Percentiles rank a stretch among this genome's conserved stretches.
These are phyloP conservation scores for Thalassiosira pacifica DNA, from an alignment of 352 stramenopile genomes.

Conservation along the genomic window DNA sequence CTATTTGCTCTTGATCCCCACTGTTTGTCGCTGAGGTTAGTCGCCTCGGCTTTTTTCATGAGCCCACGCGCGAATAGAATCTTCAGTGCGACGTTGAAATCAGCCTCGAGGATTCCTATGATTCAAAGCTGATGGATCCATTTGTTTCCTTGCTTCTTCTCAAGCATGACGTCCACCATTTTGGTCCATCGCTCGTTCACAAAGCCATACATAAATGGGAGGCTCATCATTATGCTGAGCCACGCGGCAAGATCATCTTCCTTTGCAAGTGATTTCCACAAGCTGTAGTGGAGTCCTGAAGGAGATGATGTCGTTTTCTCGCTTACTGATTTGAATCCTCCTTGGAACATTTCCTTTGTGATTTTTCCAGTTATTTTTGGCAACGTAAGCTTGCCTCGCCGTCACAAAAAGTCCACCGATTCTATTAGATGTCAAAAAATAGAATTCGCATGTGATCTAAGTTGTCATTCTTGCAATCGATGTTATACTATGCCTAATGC, in stretches of 20 bases:
- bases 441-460: no score
- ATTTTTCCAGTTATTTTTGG: background rate
- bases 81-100: background rate
- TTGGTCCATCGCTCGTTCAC: background rate
- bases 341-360: background rate
- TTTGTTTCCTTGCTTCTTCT: background rate
- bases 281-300: background rate
- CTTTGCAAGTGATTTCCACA: background rate
- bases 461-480: no score
- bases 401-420: no score
- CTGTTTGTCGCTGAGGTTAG: background rate
- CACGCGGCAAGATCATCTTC: background rate
- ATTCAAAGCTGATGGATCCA: slow-evolving; percentile 4
- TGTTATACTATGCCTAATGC: no score
- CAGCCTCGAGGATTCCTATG: background rate
- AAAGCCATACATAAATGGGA: background rate
- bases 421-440: no score
- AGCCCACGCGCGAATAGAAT: background rate
- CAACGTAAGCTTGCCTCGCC: no score
- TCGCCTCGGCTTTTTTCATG: background rate
- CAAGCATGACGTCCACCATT: background rate
- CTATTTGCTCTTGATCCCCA: slow-evolving; percentile 4
- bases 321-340: background rate
- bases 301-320: background rate
- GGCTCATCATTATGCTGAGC: background rate